Evolutionary conservation across 257 asterid species (phyloP).

Genomic region (Forsythia suspensa): DNA sequence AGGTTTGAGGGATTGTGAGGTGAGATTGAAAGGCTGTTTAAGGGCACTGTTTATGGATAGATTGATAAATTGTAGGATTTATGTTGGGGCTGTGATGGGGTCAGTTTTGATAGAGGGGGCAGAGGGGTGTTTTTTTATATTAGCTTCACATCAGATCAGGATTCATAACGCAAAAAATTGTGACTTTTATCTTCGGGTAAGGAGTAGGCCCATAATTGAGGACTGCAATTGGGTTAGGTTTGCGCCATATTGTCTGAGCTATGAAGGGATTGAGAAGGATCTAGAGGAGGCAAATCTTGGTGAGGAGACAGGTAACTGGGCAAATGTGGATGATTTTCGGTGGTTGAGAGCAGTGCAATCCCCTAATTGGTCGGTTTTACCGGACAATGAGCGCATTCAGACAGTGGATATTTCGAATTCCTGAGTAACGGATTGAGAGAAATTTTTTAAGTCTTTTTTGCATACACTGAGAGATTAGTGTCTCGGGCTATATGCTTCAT

Average conservation of each 20-base stretch:
- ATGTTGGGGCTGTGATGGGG: conserved; percentile 62
- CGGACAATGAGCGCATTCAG: conserved; percentile 47
- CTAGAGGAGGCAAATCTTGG: conserved; percentile 67
- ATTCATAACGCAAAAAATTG: conserved; percentile 72
- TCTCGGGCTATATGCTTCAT: neutral
- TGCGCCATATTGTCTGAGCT: conserved; percentile 73
- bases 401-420: conserved; percentile 39
- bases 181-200: conserved; percentile 71
- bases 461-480: conserved; percentile 10
- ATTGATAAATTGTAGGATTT: conserved; percentile 55
- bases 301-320: conserved; percentile 87
- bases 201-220: conserved; percentile 95
- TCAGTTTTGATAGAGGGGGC: conserved; percentile 80
- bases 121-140: conserved; percentile 56
- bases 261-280: conserved; percentile 61
- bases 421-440: conserved; percentile 21
- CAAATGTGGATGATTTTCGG: conserved; percentile 78
- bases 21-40: conserved; percentile 64
- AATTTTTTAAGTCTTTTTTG: neutral
- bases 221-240: conserved; percentile 63
- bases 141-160: conserved; percentile 86
- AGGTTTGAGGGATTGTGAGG: conserved; percentile 62
- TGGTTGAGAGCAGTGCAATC: conserved; percentile 91
- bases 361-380: conserved; percentile 82
- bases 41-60: conserved; percentile 78